These are phyloP conservation scores for Notholithocarpus densiflorus DNA, from an alignment of 306 rosid species.

Conservation along the genomic window DNA sequence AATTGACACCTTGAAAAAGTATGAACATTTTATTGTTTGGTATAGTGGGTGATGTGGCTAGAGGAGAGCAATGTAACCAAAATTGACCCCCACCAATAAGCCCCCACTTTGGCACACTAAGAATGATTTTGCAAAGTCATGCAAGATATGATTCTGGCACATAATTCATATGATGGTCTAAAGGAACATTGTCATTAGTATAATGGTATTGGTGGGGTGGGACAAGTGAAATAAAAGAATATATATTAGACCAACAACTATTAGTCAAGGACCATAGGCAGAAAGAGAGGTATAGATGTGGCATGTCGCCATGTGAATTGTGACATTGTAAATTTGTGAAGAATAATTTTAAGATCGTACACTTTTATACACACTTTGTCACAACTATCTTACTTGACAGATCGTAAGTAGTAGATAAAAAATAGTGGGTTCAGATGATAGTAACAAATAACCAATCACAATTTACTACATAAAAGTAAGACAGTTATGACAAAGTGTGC, in stretches of 20 bases:
- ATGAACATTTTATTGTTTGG: conserved; percentile 20
- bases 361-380: background rate
- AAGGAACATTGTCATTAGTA: conserved; percentile 11
- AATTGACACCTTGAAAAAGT: conserved; percentile 27
- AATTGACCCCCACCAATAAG: conserved; percentile 9
- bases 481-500: too few species aligned
- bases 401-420: too few species aligned
- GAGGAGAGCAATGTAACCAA: conserved; percentile 5
- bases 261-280: conserved; percentile 6
- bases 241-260: background rate
- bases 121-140: conserved; percentile 13
- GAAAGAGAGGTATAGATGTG: conserved; percentile 14
- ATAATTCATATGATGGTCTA: background rate
- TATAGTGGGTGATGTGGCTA: conserved; percentile 43
- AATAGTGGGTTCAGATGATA: too few species aligned
- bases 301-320: conserved; percentile 23
- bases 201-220: conserved; percentile 12
- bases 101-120: conserved; percentile 7
- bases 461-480: too few species aligned
- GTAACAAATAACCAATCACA: too few species aligned
- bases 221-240: background rate
- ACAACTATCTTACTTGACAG: too few species aligned
- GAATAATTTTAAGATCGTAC: too few species aligned
- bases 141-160: conserved; percentile 16
- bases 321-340: conserved; percentile 3